Evolutionary conservation across 2,329 filamentous ascomycete species (phyloP).

Genomic region (Cryphonectria carpinicola): DNA sequence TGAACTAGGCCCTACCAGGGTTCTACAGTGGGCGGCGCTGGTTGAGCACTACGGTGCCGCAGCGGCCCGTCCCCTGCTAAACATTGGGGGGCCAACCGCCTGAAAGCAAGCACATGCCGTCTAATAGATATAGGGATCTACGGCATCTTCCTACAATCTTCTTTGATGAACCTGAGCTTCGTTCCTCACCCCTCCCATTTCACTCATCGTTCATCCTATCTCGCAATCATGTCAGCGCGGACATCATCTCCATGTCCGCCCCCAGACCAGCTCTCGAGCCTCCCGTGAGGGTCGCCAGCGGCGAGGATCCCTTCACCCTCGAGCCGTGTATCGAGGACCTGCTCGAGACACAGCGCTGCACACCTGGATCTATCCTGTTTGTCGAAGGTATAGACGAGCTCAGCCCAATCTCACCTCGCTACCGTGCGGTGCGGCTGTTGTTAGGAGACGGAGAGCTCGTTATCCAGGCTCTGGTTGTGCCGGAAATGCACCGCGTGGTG

Average conservation of each 20-base stretch:
- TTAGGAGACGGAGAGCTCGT: slow-evolving; percentile 58
- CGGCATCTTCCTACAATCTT: no score
- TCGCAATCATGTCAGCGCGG: slow-evolving; percentile 18
- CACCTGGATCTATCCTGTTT: slow-evolving; percentile 53
- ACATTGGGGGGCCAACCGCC: neutral
- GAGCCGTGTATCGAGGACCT: slow-evolving; percentile 53
- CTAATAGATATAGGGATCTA: neutral
- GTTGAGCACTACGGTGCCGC: neutral
- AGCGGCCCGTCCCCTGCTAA: neutral
- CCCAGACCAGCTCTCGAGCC: slow-evolving; percentile 10
- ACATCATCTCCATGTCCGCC: slow-evolving; percentile 17
- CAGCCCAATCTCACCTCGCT: slow-evolving; percentile 33
- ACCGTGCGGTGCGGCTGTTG: slow-evolving; percentile 52
- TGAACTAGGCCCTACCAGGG: neutral
- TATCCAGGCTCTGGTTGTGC: slow-evolving; percentile 55
- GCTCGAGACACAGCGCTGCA: slow-evolving; percentile 51
- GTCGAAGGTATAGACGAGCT: slow-evolving; percentile 40
- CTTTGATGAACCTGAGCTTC: neutral
- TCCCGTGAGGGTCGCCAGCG: slow-evolving; percentile 34
- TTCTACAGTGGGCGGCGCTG: neutral
- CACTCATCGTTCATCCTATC: neutral
- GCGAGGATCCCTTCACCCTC: slow-evolving; percentile 34
- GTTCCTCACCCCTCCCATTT: neutral
- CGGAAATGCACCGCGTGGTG: slow-evolving; percentile 53
- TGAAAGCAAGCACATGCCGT: neutral